Evolutionary conservation across 1,284 basidiomycete genomes (phyloP).

Genomic region (Sanghuangporus baumii): DNA sequence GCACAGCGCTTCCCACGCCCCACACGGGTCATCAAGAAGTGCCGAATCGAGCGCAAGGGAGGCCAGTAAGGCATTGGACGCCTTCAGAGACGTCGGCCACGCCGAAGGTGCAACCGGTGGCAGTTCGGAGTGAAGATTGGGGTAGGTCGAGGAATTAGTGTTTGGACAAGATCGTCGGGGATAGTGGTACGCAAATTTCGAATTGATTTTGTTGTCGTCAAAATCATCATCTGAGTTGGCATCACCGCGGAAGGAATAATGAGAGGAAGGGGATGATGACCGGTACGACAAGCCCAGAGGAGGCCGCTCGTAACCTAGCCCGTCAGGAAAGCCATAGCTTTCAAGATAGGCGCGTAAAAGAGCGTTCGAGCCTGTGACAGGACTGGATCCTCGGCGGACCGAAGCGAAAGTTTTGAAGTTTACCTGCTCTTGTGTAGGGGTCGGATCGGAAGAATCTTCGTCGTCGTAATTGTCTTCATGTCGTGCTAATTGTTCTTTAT

Average conservation of each 20-base stretch:
- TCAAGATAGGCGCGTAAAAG: conserved; percentile 1
- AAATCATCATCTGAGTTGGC: not conserved
- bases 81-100: not conserved
- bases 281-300: not conserved
- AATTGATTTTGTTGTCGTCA: not conserved
- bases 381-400: not conserved
- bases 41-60: not conserved
- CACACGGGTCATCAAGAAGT: conserved; percentile 3
- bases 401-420: not conserved
- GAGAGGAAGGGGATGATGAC: not conserved
- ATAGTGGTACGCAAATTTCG: not conserved
- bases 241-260: not conserved
- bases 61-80: not conserved
- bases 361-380: not conserved
- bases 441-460: not conserved
- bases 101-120: not conserved
- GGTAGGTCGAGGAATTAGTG: not conserved
- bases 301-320: not conserved
- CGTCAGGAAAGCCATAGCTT: conserved; percentile 6
- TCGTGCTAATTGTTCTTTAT: not conserved
- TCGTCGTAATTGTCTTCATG: not conserved
- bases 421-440: not conserved
- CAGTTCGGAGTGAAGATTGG: too few species aligned
- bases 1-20: conserved; percentile 5
- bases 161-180: not conserved